phyloP scores from a whole-genome alignment of 2,329 filamentous ascomycete genomes.

The Helotiales sp. region DNA sequence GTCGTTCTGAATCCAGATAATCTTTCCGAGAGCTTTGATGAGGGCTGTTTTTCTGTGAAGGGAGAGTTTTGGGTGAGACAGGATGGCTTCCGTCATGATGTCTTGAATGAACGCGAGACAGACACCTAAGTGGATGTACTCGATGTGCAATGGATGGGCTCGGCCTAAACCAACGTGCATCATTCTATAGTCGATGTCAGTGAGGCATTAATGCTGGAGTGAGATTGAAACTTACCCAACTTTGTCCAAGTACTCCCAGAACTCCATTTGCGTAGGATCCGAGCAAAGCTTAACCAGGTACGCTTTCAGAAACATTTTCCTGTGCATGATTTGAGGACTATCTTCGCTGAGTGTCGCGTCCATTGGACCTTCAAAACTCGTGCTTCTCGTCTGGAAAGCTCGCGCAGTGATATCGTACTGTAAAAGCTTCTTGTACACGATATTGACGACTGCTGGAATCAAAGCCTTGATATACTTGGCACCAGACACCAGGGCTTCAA shows the following conservation, averaged over 20 bases:
- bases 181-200: slow-evolving; percentile 16
- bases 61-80: slow-evolving; percentile 62
- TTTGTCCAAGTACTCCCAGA: slow-evolving; percentile 35
- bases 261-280: slow-evolving; percentile 35
- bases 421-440: slow-evolving; percentile 81
- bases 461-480: slow-evolving; percentile 51
- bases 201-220: neutral
- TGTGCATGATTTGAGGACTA: slow-evolving; percentile 56
- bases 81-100: slow-evolving; percentile 74
- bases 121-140: slow-evolving; percentile 77
- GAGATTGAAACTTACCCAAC: slow-evolving; percentile 23
- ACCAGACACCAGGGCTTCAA: slow-evolving; percentile 33
- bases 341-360: slow-evolving; percentile 51
- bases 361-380: slow-evolving; percentile 61
- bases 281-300: slow-evolving; percentile 50
- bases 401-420: slow-evolving; percentile 81
- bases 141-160: slow-evolving; percentile 66
- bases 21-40: slow-evolving; percentile 77
- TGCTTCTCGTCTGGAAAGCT: slow-evolving; percentile 67
- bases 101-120: slow-evolving; percentile 78
- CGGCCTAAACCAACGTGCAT: slow-evolving; percentile 69
- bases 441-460: slow-evolving; percentile 81
- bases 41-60: slow-evolving; percentile 73
- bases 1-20: slow-evolving; percentile 88
- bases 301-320: slow-evolving; percentile 79